Evolutionary conservation across 768 basidiomycete species (phyloP).

Genomic region (Strobilomyces dryophilus): DNA sequence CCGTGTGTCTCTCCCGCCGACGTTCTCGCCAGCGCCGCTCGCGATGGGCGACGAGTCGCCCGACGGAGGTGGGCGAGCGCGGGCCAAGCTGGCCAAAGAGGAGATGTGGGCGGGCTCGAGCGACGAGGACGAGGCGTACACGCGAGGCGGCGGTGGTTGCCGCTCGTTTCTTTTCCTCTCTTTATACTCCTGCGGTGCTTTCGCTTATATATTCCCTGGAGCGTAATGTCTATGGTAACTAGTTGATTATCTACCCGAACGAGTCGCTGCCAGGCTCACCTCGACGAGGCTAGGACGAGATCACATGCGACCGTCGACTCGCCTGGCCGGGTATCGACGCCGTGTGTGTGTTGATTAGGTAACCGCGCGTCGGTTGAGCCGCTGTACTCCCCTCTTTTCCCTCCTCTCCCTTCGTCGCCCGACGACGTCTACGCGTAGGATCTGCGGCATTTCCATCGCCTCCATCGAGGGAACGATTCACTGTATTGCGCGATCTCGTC

Average conservation of each 20-base stretch:
- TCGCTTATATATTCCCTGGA: no score
- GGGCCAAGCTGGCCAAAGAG: conserved; percentile 31
- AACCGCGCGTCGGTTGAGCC: conserved; percentile 1
- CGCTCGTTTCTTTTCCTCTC: neutral
- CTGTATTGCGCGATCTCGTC: neutral
- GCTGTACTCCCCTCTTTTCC: neutral
- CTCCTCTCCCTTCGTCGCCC: neutral
- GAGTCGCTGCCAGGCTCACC: no score
- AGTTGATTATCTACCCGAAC: no score
- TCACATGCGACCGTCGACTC: no score
- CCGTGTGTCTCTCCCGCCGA: conserved; percentile 71
- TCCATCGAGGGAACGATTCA: neutral
- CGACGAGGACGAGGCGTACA: conserved; percentile 69
- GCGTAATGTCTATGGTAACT: no score
- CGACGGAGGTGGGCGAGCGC: conserved; percentile 13
- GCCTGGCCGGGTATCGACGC: neutral
- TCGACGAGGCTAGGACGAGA: no score
- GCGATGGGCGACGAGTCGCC: conserved; percentile 50
- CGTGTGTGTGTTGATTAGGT: conserved; percentile 9
- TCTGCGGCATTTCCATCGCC: neutral
- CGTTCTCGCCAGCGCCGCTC: conserved; percentile 69
- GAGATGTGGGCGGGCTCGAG: conserved; percentile 74
- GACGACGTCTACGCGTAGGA: neutral
- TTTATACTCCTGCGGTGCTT: neutral
- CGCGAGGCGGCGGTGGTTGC: conserved; percentile 30